Conservation (phyloP, 345 rosid genomes). For the Citrus reticulata region DNA sequence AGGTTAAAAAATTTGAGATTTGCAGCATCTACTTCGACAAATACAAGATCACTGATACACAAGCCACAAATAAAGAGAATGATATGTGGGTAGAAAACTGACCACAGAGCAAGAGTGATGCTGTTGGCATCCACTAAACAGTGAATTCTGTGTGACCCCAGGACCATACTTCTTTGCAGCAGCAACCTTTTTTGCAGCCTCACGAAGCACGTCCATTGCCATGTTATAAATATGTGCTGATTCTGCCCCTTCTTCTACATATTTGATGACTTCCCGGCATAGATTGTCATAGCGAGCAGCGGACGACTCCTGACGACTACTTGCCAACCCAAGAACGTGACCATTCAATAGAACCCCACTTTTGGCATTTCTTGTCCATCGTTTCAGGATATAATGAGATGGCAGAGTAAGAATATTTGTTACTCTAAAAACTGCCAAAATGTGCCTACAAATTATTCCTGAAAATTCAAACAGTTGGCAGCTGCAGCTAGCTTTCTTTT, state of each 20-base stretch:
- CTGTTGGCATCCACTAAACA: slow-evolving; percentile 13
- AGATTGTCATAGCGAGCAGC: slow-evolving; percentile 35
- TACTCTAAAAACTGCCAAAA: slow-evolving; percentile 44
- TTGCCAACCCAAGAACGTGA: slow-evolving; percentile 15
- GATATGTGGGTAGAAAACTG: slow-evolving; percentile 8
- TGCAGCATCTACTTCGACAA: not conserved
- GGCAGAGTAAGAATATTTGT: slow-evolving; percentile 48
- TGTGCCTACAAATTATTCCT: slow-evolving; percentile 45
- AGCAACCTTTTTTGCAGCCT: slow-evolving; percentile 34
- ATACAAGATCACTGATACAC: not conserved
- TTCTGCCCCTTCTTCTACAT: slow-evolving; percentile 33
- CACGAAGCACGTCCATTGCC: slow-evolving; percentile 40
- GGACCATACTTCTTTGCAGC: slow-evolving; percentile 26
- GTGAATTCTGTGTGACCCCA: slow-evolving; percentile 2
- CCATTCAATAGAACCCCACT: slow-evolving; percentile 30
- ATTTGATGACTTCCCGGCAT: slow-evolving; percentile 34
- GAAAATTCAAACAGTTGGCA: slow-evolving; percentile 52
- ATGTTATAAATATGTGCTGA: slow-evolving; percentile 22
- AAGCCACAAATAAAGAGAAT: not conserved
- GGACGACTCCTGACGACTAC: slow-evolving; percentile 23
- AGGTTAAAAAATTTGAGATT: not conserved
- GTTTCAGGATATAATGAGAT: slow-evolving; percentile 37
- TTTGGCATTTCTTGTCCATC: slow-evolving; percentile 52
- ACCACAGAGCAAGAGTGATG: slow-evolving; percentile 26
- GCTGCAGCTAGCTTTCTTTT: slow-evolving; percentile 44